Percentiles rank a stretch among this genome's conserved stretches.
Evolutionary conservation across 2,329 filamentous ascomycete species (phyloP).

Genomic region (Zarea fungicola): DNA sequence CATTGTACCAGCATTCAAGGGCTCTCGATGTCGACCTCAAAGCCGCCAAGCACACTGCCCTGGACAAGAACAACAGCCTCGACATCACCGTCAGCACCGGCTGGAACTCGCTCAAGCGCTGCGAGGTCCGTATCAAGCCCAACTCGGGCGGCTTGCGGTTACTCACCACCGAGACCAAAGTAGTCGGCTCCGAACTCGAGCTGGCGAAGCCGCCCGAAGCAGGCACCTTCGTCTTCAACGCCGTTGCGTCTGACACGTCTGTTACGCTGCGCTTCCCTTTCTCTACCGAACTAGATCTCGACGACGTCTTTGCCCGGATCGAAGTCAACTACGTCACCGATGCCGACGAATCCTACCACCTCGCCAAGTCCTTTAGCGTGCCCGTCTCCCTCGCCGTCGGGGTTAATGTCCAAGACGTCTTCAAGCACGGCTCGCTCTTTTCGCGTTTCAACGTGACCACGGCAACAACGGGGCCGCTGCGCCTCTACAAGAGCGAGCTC

Average conservation of each 20-base stretch:
- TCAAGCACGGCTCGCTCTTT: constrained; percentile 76
- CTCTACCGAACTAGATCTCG: constrained; percentile 71
- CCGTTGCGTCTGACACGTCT: constrained; percentile 38
- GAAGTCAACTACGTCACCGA: constrained; percentile 70
- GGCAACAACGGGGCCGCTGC: constrained; percentile 67
- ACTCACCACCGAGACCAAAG: constrained; percentile 53
- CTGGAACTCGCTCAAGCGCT: constrained; percentile 61
- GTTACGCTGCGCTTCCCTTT: constrained; percentile 70
- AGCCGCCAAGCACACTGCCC: constrained; percentile 65
- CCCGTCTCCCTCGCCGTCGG: constrained; percentile 76
- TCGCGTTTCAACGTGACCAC: constrained; percentile 90
- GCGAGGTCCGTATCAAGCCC: constrained; percentile 57
- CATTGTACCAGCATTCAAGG: constrained; percentile 66
- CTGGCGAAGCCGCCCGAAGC: constrained; percentile 48
- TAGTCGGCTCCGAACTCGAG: constrained; percentile 37
- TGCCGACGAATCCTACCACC: constrained; percentile 42
- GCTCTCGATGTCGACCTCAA: constrained; percentile 64
- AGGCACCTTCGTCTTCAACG: constrained; percentile 46
- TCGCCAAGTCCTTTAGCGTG: constrained; percentile 52
- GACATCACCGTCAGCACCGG: constrained; percentile 70
- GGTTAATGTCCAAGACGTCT: constrained; percentile 94
- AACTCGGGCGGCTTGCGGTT: constrained; percentile 62
- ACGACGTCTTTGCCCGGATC: constrained; percentile 66
- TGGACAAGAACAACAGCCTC: constrained; percentile 73
- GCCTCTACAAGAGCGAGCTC: constrained; percentile 66